Base-by-base conservation (phyloP, 768 basidiomycete species). In the Boletus bicolor region DNA sequence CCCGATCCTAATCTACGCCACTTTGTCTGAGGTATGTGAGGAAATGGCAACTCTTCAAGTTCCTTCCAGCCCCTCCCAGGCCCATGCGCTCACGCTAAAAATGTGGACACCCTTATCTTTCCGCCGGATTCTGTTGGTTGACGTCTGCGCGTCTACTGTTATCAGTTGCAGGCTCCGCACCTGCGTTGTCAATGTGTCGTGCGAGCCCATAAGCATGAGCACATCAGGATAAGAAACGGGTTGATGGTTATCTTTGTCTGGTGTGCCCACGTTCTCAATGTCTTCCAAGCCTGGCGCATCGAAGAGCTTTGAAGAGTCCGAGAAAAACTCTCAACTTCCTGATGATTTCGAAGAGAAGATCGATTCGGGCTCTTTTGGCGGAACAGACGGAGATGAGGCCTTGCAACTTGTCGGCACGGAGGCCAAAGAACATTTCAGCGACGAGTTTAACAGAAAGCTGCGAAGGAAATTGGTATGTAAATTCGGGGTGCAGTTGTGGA, bases 401-500 rank as follows among this genome's bases (percentile, higher is more conserved):
- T 73, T 86, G 44, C 72, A 75, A 53, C 78, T 87, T 15, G 84
- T 87, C 51, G 82, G 84, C 1, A 68, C 72, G 3, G 79, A 82
- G 59, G 72, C 80, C 28, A 75, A 76, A 26, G 65, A 66, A 5
- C 70, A 80, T 41, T 86, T 86, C 67, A 82, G 75, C 53, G 83
- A 86, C 24, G 84, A 85, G 57, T 85, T 82, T 47, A 84, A 86
- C 64, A 65, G 56, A 32, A 80, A 74, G 59, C 66, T 87, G 54
- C 77, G 82, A 57, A 70, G 80, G 61, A 87, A 86, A 68, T 72
- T 86, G 62, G 85, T 85, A 61, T 14, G 76, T 63, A 35, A 41
- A 36, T 60, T 19, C 7, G 17, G 28, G 3, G 17, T 5, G 26
- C 21, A 49, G 34, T 28, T 41, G 24, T 45, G 43, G n/a, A 21